Evolutionary conservation across 2,329 filamentous ascomycete genomes (phyloP).

Genomic region (Fusarium nygamai): DNA sequence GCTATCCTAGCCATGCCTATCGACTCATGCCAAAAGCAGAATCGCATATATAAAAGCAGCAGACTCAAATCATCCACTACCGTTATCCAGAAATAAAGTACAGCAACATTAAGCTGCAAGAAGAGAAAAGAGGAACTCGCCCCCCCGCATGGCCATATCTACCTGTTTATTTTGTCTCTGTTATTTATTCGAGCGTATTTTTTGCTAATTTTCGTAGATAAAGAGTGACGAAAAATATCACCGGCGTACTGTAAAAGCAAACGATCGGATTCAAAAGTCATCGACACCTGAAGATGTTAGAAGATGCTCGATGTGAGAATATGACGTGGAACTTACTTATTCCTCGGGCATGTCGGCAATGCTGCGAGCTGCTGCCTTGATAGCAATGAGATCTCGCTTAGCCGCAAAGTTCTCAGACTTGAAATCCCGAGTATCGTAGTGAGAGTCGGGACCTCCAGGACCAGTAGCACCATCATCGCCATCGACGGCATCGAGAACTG

Average conservation of each 20-base stretch:
- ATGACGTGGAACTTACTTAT: constrained; percentile 27
- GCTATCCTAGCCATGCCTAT: constrained; percentile 24
- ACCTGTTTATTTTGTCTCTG: constrained; percentile 11
- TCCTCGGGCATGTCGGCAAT: constrained; percentile 38
- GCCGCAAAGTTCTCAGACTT: constrained; percentile 50
- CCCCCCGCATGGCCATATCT: constrained; percentile 17
- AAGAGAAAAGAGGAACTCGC: constrained; percentile 16
- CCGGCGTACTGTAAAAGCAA: constrained; percentile 11
- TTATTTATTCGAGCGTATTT: constrained; percentile 9
- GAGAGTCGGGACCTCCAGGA: constrained; percentile 36
- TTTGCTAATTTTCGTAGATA: constrained; percentile 15
- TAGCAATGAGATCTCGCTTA: constrained; percentile 47
- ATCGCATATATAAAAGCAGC: constrained; percentile 33
- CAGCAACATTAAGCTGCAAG: constrained; percentile 19
- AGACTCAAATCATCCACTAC: constrained; percentile 21
- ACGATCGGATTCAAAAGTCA: constrained; percentile 4
- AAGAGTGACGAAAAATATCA: constrained; percentile 11
- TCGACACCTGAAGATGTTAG: constrained; percentile 19
- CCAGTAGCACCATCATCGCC: constrained; percentile 42
- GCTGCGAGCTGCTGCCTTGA: constrained; percentile 42
- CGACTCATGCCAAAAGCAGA: constrained; percentile 26
- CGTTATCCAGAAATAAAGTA: constrained; percentile 35
- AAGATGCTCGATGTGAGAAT: background rate
- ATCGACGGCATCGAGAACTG: constrained; percentile 43
- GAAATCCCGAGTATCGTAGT: constrained; percentile 32